Base-by-base conservation (phyloP, 2,329 filamentous ascomycete species). In the Sarocladiaceae sp. region DNA sequence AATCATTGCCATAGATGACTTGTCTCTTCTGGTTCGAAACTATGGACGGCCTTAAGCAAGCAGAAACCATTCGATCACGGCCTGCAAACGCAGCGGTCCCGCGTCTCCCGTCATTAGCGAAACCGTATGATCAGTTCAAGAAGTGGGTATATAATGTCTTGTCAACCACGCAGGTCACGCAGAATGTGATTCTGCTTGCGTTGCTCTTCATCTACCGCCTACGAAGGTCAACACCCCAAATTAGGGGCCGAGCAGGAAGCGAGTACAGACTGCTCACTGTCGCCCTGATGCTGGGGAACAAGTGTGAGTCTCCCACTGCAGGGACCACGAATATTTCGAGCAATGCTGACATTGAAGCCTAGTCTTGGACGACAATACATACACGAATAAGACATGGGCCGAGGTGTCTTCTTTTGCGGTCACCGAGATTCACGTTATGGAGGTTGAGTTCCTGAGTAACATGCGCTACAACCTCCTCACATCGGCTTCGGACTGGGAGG, bases 341-440 rank as follows among this genome's bases (percentile, higher is more conserved):
- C 23, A 57, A 54, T 65, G 47, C 59, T 62, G 48, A 62, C 47
- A 21, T 19, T 23, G 13, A 13, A 15, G 40, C 27, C 2, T 50
- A 88, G 83, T 97, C 61, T 70, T 98, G 55, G 93, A 98, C 60
- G 93, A 98, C 64, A 98, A 97, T 63, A 97, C 93, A 0, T 98
- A 98, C 66, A 97, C 93, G 29, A 98, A 98, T 70, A 96, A 97
- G 72, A 98, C 93, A 0, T 98, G 93, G 93, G 93, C 91, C 2
- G 93, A 98, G 57, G 93, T 98, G 10, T 97, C 93, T 1, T 86
- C 87, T 34, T 95, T 98, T 49, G 82, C 87, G 2, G 91, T 97
- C 11, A 82, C 85, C 48, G 93, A 98, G 64, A 95, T 98, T 43
- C 93, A 98, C 61, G 85, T 96, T 34, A 98, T 98, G 93, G 93